A percentile compares a stretch with the other conserved stretches of the same genome.
These are phyloP conservation scores for Kalmusia sp. DNA, from an alignment of 2,329 filamentous ascomycete genomes.

Conservation along the genomic window DNA sequence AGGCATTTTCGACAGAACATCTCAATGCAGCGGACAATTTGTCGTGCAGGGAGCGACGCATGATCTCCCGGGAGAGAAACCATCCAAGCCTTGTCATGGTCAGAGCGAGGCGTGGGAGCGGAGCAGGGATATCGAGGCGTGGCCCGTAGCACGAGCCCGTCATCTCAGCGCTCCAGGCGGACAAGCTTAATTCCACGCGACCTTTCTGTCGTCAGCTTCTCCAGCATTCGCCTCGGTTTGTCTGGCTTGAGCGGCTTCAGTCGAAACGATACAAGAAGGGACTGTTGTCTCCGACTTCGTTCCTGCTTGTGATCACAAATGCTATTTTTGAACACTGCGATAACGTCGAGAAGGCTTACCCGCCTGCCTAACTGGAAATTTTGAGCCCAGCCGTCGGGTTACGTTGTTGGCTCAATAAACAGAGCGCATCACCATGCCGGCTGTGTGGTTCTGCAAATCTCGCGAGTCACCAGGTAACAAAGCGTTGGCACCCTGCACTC, in stretches of 20 bases:
- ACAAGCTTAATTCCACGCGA: constrained; percentile 32
- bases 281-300: too few relatives aligned
- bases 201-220: constrained; percentile 29
- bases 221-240: constrained; percentile 29
- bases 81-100: constrained; percentile 27
- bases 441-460: constrained; percentile 28
- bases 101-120: constrained; percentile 34
- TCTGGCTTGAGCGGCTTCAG: too few relatives aligned
- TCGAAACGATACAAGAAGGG: too few relatives aligned
- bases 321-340: constrained; percentile 19
- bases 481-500: constrained; percentile 22
- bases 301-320: too few relatives aligned
- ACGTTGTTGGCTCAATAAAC: neutral
- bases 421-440: constrained; percentile 17
- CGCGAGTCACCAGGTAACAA: constrained; percentile 25
- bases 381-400: constrained; percentile 16
- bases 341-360: constrained; percentile 30
- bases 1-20: constrained; percentile 12
- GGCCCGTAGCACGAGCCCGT: constrained; percentile 29
- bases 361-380: constrained; percentile 18
- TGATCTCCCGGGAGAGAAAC: constrained; percentile 44
- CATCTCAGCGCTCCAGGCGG: constrained; percentile 26
- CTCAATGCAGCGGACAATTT: constrained; percentile 28
- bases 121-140: constrained; percentile 38
- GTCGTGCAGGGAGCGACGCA: constrained; percentile 34